These are phyloP conservation scores for Corchorus capsularis DNA, from an alignment of 345 rosid species.

Conservation along the genomic window DNA sequence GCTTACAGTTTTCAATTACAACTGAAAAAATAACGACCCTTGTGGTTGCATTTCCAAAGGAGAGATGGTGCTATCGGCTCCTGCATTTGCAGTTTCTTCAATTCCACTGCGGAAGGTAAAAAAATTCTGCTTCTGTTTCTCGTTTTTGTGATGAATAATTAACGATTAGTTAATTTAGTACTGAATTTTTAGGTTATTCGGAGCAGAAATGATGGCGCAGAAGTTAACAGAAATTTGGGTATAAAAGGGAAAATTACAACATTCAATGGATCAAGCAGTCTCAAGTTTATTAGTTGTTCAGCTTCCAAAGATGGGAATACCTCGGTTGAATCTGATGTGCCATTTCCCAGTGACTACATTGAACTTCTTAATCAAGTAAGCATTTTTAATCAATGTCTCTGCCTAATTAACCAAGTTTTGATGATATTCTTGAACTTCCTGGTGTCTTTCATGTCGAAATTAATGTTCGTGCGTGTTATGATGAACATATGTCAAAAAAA, in stretches of 20 bases:
- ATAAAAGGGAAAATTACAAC: constrained; percentile 7
- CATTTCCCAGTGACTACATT: constrained; percentile 65
- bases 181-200: constrained; percentile 19
- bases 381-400: not conserved
- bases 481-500: constrained; percentile 15
- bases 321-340: constrained; percentile 47
- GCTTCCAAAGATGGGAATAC: constrained; percentile 43
- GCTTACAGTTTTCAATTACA: not conserved
- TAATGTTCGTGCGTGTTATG: too few relatives aligned
- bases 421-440: not conserved
- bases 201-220: not conserved
- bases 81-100: constrained; percentile 23
- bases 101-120: constrained; percentile 22
- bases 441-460: too few relatives aligned
- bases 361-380: constrained; percentile 81
- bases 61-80: constrained; percentile 19
- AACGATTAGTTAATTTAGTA: not conserved
- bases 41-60: not conserved
- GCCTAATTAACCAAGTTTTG: too few relatives aligned
- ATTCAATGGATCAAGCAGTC: constrained; percentile 22
- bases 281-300: constrained; percentile 21
- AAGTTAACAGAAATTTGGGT: constrained; percentile 7
- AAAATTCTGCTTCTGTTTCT: not conserved
- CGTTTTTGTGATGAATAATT: too few relatives aligned
- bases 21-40: not conserved